phyloP scores from a whole-genome alignment of 2,329 filamentous ascomycete species.

The Aspergillus quadrilineatus region DNA sequence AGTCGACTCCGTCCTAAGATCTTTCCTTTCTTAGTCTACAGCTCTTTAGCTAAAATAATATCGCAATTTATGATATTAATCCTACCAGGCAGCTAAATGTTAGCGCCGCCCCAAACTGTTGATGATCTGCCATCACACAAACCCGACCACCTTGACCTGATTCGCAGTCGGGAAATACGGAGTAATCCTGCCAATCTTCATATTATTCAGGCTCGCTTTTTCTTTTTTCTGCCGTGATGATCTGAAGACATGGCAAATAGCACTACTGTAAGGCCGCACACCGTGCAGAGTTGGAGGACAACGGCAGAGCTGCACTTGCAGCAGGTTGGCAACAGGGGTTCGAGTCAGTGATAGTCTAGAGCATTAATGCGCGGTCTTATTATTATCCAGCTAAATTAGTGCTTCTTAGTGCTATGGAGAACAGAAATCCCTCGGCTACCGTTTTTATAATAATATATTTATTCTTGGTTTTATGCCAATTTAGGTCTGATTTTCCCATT shows the following conservation, averaged over 20 bases:
- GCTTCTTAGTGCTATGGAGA: slow-evolving; percentile 1
- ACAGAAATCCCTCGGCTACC: slow-evolving; percentile 2
- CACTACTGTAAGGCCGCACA: background rate
- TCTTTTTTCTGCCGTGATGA: background rate
- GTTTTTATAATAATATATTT: background rate
- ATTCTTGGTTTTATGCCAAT: background rate
- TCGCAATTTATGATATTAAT: background rate
- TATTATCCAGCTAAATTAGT: background rate
- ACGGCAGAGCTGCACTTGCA: background rate
- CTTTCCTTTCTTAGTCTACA: background rate
- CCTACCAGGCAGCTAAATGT: slow-evolving; percentile 10
- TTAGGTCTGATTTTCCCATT: background rate
- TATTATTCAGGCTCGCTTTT: background rate
- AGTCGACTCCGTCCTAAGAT: background rate
- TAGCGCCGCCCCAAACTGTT: slow-evolving; percentile 16
- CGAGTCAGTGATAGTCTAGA: slow-evolving; percentile 11
- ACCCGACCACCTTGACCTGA: slow-evolving; percentile 3
- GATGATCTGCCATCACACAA: slow-evolving; percentile 19
- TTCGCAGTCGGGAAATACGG: background rate
- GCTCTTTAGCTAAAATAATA: background rate
- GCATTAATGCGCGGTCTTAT: slow-evolving; percentile 1
- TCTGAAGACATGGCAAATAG: background rate
- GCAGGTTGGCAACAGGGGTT: slow-evolving; percentile 19
- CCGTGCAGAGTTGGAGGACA: background rate
- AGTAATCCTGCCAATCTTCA: background rate